These are phyloP conservation scores for Arthrobotrys musiformis DNA, from an alignment of 2,329 filamentous ascomycete species.

Conservation along the genomic window DNA sequence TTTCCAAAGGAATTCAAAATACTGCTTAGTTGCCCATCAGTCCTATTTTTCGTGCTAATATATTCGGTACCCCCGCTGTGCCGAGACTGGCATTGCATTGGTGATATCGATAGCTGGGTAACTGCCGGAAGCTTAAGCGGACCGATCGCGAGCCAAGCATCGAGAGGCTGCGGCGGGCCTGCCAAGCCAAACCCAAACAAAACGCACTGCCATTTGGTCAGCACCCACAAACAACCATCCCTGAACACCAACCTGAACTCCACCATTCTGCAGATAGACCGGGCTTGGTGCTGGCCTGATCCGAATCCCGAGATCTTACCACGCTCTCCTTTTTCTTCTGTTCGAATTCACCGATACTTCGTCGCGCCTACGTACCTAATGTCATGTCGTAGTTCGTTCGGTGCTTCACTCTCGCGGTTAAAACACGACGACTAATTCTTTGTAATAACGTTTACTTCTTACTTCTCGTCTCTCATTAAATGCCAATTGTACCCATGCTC, in stretches of 20 bases:
- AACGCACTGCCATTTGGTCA: conserved; percentile 5
- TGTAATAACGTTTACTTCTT: conserved; percentile 6
- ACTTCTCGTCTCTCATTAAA: conserved; percentile 19
- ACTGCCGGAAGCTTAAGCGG: not conserved
- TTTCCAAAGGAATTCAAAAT: too few species aligned
- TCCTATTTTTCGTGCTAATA: not conserved
- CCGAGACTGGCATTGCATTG: not conserved
- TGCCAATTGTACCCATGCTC: conserved; percentile 36
- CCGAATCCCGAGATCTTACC: conserved; percentile 1
- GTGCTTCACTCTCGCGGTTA: not conserved
- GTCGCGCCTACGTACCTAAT: not conserved
- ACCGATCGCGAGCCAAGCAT: not conserved
- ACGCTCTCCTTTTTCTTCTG: conserved; percentile 1
- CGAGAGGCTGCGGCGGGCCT: not conserved
- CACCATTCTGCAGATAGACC: conserved; percentile 3
- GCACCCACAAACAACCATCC: not conserved
- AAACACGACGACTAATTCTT: not conserved
- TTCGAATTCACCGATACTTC: not conserved
- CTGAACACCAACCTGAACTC: not conserved
- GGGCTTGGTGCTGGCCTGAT: not conserved
- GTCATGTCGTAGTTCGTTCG: not conserved
- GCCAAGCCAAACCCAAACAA: not conserved
- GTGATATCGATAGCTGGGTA: not conserved
- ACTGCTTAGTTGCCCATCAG: too few species aligned
- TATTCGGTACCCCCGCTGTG: not conserved